Percentiles rank a stretch among this genome's conserved stretches.
These are phyloP conservation scores for Ascosphaera apis DNA, from an alignment of 2,329 filamentous ascomycete genomes.

Conservation along the genomic window DNA sequence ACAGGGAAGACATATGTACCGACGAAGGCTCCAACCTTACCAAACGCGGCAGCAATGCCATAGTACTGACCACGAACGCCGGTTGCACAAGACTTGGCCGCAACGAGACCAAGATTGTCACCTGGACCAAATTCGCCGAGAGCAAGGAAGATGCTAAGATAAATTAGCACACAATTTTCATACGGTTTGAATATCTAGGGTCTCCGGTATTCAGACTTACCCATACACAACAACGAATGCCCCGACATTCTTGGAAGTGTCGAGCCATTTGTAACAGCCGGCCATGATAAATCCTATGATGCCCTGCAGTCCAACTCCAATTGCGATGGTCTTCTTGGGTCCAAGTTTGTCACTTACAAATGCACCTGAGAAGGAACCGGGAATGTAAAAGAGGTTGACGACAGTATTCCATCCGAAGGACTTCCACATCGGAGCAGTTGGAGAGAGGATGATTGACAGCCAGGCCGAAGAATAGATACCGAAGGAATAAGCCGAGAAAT, in stretches of 20 bases:
- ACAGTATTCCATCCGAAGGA: constrained; percentile 74
- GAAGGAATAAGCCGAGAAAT: constrained; percentile 71
- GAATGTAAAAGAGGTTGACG: constrained; percentile 73
- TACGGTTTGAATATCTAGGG: background rate
- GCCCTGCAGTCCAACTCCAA: constrained; percentile 50
- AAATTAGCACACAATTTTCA: background rate
- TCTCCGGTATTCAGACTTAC: constrained; percentile 9
- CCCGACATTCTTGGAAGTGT: constrained; percentile 40
- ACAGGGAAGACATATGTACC: constrained; percentile 65
- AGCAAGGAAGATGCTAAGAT: constrained; percentile 41
- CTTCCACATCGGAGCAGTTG: constrained; percentile 42
- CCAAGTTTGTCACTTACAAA: constrained; percentile 59
- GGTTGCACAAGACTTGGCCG: constrained; percentile 71
- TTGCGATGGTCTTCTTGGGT: constrained; percentile 47
- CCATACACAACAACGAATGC: constrained; percentile 62
- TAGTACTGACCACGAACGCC: constrained; percentile 62
- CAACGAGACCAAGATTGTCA: constrained; percentile 74
- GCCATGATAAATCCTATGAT: constrained; percentile 77
- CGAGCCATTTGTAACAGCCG: constrained; percentile 49
- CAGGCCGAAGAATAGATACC: constrained; percentile 55
- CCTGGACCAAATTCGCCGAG: constrained; percentile 67
- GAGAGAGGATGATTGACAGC: constrained; percentile 35
- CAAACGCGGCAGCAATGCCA: constrained; percentile 24
- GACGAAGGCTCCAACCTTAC: constrained; percentile 45
- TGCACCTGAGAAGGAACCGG: constrained; percentile 56